Evolutionary conservation across 2,329 filamentous ascomycete genomes (phyloP).

Genomic region (Colletotrichum gloeosporioides): DNA sequence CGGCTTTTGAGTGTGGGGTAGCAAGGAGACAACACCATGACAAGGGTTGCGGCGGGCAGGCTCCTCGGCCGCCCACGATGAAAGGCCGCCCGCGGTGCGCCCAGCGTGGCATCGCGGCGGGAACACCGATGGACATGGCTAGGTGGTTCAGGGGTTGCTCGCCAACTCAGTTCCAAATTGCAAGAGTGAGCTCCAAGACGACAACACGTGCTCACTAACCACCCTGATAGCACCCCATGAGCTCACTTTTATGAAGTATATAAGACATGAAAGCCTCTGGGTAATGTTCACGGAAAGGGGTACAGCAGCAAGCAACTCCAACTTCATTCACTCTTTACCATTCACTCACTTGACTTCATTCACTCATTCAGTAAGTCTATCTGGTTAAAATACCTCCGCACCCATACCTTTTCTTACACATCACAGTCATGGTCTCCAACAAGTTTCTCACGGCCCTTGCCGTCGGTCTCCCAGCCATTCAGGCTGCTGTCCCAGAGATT

Average conservation of each 20-base stretch:
- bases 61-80: background rate
- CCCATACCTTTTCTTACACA: background rate
- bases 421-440: background rate
- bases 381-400: background rate
- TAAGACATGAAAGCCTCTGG: background rate
- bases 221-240: background rate
- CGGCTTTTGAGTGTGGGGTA: background rate
- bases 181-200: background rate
- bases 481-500: slow-evolving; percentile 20
- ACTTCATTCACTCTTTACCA: background rate
- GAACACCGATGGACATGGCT: background rate
- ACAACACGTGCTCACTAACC: background rate
- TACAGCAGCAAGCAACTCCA: background rate
- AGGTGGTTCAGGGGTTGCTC: background rate
- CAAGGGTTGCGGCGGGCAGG: background rate
- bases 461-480: slow-evolving; percentile 2
- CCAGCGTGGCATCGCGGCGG: background rate
- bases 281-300: background rate
- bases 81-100: background rate
- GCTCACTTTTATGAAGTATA: background rate
- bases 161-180: background rate
- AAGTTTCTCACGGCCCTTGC: background rate
- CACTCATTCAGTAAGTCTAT: background rate
- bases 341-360: background rate
- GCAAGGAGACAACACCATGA: background rate